Conservation (phyloP, 23 red algal genomes). For the Agarophyton chilense region DNA sequence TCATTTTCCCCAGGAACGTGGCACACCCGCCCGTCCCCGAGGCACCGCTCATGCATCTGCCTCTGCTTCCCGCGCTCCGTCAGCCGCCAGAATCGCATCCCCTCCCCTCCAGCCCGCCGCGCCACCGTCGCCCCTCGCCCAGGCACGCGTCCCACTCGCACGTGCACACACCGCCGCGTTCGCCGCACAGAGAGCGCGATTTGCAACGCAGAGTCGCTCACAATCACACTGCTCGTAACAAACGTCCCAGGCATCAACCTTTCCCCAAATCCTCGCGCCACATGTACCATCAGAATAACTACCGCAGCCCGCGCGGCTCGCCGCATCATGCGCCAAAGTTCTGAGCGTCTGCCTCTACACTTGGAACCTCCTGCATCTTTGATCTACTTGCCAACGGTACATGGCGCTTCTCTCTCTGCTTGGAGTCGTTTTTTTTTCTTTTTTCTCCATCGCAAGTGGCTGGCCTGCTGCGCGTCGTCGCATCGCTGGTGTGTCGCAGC, state of each 20-base stretch:
- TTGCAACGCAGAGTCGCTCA: background rate
- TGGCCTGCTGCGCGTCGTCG: too few species aligned
- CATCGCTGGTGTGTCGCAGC: too few species aligned
- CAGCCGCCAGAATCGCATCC: too few species aligned
- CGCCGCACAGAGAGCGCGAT: background rate
- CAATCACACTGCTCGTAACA: background rate
- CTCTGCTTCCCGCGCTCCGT: background rate
- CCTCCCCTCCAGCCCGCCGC: background rate
- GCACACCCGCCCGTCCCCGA: background rate
- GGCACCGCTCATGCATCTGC: background rate
- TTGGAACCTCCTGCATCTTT: too few species aligned
- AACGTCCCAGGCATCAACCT: background rate
- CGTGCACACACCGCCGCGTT: background rate
- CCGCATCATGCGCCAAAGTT: background rate
- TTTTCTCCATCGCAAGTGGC: too few species aligned
- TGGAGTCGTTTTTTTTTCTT: too few species aligned
- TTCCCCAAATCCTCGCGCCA: slow-evolving; percentile 17
- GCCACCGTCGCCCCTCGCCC: background rate
- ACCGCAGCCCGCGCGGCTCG: slow-evolving; percentile 51
- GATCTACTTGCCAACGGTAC: too few species aligned
- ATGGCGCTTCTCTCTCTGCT: too few species aligned
- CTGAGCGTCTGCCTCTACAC: background rate
- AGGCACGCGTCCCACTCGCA: background rate
- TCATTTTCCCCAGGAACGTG: slow-evolving; percentile 23
- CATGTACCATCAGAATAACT: slow-evolving; percentile 55